Evolutionary conservation across 345 rosid genomes (phyloP).

Genomic region (Populus pruinosa): DNA sequence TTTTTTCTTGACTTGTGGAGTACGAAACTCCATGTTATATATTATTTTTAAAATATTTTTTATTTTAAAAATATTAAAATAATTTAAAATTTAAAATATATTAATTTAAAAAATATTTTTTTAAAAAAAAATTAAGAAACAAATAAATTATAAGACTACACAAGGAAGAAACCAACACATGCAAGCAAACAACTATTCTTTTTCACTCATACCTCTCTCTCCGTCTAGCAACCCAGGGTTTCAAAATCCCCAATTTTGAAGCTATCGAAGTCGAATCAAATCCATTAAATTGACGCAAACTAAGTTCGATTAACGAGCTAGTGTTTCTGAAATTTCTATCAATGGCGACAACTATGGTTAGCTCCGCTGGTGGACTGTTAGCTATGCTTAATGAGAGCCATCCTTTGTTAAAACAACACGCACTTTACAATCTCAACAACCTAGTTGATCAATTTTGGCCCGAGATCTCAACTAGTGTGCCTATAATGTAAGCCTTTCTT

Average conservation of each 20-base stretch:
- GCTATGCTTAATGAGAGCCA: constrained; percentile 95
- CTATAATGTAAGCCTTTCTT: constrained; percentile 59
- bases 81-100: no score
- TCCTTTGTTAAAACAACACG: constrained; percentile 81
- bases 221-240: background rate
- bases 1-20: no score
- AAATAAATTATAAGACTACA: no score
- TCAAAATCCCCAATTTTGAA: background rate
- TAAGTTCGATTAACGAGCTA: background rate
- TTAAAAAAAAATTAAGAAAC: no score
- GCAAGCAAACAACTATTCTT: background rate
- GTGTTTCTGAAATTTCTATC: background rate
- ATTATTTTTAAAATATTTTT: no score
- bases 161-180: background rate
- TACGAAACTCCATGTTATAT: accelerated
- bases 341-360: constrained; percentile 72
- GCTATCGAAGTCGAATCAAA: background rate
- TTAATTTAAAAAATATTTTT: no score
- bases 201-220: background rate
- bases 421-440: constrained; percentile 78
- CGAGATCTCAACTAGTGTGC: constrained; percentile 98
- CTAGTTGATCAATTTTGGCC: constrained; percentile 96
- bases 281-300: background rate
- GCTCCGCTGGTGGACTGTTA: constrained; percentile 87
- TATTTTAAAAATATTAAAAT: no score